Base-by-base conservation (phyloP, 495 filamentous ascomycete species). In the Penicillium tannophilum region DNA sequence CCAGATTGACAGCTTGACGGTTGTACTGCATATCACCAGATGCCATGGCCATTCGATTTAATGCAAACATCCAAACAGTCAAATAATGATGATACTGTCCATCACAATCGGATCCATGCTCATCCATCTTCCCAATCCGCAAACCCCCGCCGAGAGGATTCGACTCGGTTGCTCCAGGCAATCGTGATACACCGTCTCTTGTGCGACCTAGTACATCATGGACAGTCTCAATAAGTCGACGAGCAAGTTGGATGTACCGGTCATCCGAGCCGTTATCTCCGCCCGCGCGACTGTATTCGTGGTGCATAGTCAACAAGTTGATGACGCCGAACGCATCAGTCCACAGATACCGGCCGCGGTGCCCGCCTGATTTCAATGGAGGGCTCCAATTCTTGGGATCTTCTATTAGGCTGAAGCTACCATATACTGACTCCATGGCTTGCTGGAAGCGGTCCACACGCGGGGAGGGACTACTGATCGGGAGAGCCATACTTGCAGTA, bases 21-120 rank as follows among this genome's bases (percentile, higher is more conserved):
- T 87, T 88, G 57, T 82, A 88, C 1, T 46, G 49, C 17, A 63
- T 51, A 35, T 88, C 78, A 0, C 74, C 73, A 4, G 77, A 79
- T 12, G 83, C 86, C 11, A 81, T 45, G 0, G 81, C 70, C 41
- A 87, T 73, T 6, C 86, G 77, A 67, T 88, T 88, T 3, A 89
- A 71, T 0, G 85, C 86, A 61, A 88, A 90, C 85, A 88, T 87
- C 86, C 86, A 90, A 2, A 90, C 62, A 0, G 85, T 88, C 10
- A 89, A 69, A 62, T 88, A 90, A 58, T 89, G 86, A 54, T 88
- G 84, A 50, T 89, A 89, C 63, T 88, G 84, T 3, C 86, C 86
- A 65, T 89, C 87, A 17, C 78, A 72, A 50, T 89, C 86, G 1
- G 72, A 59, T 1, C 85, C 86, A 12, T 51, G 51, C 0, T 70